Conservation (phyloP, 2,329 filamentous ascomycete genomes). For the Exutisphaerella laricina region DNA sequence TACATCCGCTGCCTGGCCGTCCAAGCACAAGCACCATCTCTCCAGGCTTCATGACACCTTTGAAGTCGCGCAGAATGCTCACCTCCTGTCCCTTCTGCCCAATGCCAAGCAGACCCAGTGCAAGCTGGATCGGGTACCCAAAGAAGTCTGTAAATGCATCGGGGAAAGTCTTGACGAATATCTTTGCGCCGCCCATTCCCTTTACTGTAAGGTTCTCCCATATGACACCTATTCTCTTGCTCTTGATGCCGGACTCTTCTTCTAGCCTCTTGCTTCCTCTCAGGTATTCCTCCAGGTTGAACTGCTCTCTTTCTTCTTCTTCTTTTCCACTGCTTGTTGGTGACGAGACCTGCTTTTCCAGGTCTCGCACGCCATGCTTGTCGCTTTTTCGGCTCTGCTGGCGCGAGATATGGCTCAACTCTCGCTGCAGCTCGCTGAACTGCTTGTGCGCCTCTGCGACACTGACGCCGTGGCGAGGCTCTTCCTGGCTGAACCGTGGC, state of each 20-base stretch:
- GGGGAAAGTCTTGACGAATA: conserved; percentile 54
- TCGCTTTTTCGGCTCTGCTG: conserved; percentile 40
- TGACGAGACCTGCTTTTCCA: conserved; percentile 52
- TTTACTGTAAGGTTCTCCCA: conserved; percentile 61
- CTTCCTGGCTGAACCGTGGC: conserved; percentile 5
- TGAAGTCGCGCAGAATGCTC: conserved; percentile 68
- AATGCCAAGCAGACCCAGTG: conserved; percentile 57
- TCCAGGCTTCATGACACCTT: conserved; percentile 62
- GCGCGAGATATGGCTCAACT: conserved; percentile 41
- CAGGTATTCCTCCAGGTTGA: conserved; percentile 70
- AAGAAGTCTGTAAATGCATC: conserved; percentile 62
- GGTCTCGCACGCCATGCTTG: conserved; percentile 42
- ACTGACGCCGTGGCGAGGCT: conserved; percentile 49
- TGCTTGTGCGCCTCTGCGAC: conserved; percentile 64
- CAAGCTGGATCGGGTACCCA: conserved; percentile 61
- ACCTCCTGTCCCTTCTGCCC: conserved; percentile 65
- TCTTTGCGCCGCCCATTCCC: conserved; percentile 55
- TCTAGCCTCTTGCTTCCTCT: conserved; percentile 67
- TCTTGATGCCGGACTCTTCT: conserved; percentile 70
- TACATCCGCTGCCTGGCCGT: conserved; percentile 59
- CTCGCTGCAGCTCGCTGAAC: conserved; percentile 58
- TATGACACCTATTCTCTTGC: conserved; percentile 61
- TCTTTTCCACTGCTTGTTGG: conserved; percentile 35
- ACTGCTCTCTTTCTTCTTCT: conserved; percentile 51
- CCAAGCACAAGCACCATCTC: conserved; percentile 87